Conservation (phyloP, 1,139 yeast genomes). For the Geotrichum histeridarum region DNA sequence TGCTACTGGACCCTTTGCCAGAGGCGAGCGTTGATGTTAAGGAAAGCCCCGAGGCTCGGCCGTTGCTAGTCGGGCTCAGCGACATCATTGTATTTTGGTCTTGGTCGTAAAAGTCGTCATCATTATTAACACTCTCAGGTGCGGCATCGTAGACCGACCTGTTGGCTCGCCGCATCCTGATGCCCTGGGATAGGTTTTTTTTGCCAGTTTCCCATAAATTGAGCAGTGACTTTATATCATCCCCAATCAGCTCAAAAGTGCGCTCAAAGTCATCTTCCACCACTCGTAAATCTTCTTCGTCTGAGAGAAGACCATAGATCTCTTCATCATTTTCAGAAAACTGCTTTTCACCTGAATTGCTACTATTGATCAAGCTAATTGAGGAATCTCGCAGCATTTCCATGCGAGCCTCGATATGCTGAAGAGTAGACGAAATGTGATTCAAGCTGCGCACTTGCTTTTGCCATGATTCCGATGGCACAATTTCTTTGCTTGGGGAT, state of each 20-base stretch:
- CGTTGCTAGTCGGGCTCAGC: background rate
- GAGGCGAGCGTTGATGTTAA: no score
- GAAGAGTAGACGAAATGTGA: conserved; percentile 30
- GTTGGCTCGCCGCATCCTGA: background rate
- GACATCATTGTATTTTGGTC: background rate
- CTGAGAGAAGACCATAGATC: background rate
- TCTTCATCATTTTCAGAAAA: background rate
- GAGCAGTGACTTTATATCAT: conserved; percentile 31
- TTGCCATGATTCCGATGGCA: conserved; percentile 15
- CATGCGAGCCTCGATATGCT: conserved; percentile 38
- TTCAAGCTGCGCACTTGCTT: conserved; percentile 26
- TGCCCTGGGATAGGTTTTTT: background rate
- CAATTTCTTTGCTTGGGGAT: background rate
- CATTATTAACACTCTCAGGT: background rate
- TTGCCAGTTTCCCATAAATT: conserved; percentile 34
- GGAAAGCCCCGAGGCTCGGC: no score
- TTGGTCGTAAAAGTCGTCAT: background rate
- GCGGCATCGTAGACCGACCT: background rate
- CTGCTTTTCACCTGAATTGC: background rate
- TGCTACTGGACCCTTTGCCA: no score
- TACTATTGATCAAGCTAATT: background rate
- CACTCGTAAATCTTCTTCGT: background rate
- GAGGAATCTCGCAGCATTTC: conserved; percentile 31
- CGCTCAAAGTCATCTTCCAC: conserved; percentile 8
- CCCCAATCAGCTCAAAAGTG: conserved; percentile 34